Base-by-base conservation (phyloP, 148 eudicot species). In the Hydrangea macrophylla region DNA sequence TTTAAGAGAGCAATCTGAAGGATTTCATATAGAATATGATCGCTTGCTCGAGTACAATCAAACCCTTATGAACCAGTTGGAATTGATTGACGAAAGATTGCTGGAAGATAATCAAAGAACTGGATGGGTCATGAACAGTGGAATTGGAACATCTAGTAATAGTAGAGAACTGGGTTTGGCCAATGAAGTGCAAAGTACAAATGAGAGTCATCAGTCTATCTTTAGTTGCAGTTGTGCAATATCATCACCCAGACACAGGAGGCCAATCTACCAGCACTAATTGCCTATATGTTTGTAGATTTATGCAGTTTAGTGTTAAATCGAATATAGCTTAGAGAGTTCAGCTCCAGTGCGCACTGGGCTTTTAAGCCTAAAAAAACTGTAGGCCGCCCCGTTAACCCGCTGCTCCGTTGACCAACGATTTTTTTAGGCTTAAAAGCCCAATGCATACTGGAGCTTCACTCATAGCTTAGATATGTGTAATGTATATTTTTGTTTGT, bases 21-120 rank as follows among this genome's bases (percentile, higher is more conserved):
- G 80, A 60, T 67, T 82, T 13, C 75, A 78, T 10, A 61, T 75
- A 27, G 81, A 82, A 62, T 82, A 82, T 75, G 86, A 82, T 50
- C 76, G 79, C 18, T 32, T 77, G 73, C 80, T 85, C 0, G 82
- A 85, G 59, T 83, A 85, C 61, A 85, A 85, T 71, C 79, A 85
- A 73, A 73, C 42, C 40, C 82, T 85, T 58, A 72, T 62, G 26
- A 65, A 31, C 57, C 65, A 69, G 56, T 44, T 69, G 57, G 64
- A 42, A 23, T 58, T 64, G 44, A 69, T 69, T 7, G 37, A 58
- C 32, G 42, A 58, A 17, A 28, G 28, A 40, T 42, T 31, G 4
- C 18, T 58, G 12, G 22, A 5, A 31, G 42, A 32, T 24, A 45
- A 30, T 39, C 56, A 48, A 7, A 15, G 4, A n/a, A 9, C 15